A percentile compares a stretch with the other conserved stretches of the same genome.
Evolutionary conservation across 2,329 filamentous ascomycete species (phyloP).

Genomic region (Orbilia quercus): DNA sequence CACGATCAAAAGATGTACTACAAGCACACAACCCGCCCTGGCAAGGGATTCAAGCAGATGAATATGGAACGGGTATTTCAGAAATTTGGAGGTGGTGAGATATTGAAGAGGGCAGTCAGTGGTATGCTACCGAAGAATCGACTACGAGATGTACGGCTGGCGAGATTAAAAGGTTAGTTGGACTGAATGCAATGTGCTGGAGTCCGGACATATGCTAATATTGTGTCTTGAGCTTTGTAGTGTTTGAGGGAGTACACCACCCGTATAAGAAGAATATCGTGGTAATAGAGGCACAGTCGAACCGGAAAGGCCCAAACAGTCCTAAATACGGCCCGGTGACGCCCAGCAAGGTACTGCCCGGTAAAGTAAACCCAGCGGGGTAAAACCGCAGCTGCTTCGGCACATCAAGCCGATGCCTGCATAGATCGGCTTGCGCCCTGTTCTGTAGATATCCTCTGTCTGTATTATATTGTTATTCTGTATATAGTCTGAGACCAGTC

Average conservation of each 20-base stretch:
- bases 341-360: background rate
- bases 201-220: constrained; percentile 4
- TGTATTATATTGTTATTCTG: too few relatives aligned
- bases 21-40: constrained; percentile 89
- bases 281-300: constrained; percentile 62
- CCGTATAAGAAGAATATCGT: constrained; percentile 91
- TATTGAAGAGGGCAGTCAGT: constrained; percentile 88
- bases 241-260: constrained; percentile 91
- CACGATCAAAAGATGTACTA: constrained; percentile 95
- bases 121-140: constrained; percentile 99
- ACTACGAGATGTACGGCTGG: constrained; percentile 85
- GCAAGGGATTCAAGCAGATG: constrained; percentile 79
- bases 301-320: constrained; percentile 30
- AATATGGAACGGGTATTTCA: constrained; percentile 95
- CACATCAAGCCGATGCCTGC: too few relatives aligned
- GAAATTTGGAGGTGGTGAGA: constrained; percentile 92
- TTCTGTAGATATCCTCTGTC: too few relatives aligned
- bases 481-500: too few relatives aligned
- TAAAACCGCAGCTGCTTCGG: too few relatives aligned
- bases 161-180: constrained; percentile 79
- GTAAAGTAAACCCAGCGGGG: too few relatives aligned
- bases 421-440: too few relatives aligned
- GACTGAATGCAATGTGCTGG: background rate
- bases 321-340: constrained; percentile 24
- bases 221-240: constrained; percentile 63